Conservation (phyloP, 2,329 filamentous ascomycete genomes). For the Hypocreales sp. region DNA sequence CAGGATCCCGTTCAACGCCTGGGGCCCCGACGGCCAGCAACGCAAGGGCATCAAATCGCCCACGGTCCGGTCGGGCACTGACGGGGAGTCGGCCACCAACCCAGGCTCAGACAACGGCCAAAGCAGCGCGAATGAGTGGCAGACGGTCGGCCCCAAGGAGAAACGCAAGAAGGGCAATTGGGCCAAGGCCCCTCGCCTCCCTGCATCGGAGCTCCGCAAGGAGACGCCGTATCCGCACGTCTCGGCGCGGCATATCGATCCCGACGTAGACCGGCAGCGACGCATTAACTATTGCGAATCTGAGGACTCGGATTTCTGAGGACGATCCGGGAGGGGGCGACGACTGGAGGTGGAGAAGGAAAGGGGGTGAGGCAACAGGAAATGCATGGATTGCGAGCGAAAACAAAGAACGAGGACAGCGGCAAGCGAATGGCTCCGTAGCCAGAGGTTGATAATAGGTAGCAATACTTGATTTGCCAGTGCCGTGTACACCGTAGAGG, state of each 20-base stretch:
- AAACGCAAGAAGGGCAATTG: conserved; percentile 7
- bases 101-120: neutral
- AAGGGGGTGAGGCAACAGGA: too few species aligned
- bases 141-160: neutral
- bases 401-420: too few species aligned
- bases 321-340: too few species aligned
- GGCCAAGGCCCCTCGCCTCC: conserved; percentile 7
- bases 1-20: conserved; percentile 13
- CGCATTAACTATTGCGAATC: conserved; percentile 9
- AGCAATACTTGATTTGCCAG: too few species aligned
- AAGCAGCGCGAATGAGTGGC: neutral
- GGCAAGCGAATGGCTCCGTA: too few species aligned
- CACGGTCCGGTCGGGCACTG: conserved; percentile 8
- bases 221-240: neutral
- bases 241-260: conserved; percentile 4
- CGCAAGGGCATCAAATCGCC: conserved; percentile 9
- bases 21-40: conserved; percentile 12
- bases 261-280: conserved; percentile 6
- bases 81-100: conserved; percentile 3
- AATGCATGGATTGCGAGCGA: too few species aligned
- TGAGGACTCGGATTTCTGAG: conserved; percentile 8
- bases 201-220: neutral
- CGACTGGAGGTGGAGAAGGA: too few species aligned
- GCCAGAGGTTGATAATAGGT: too few species aligned
- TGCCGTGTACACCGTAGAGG: too few species aligned